Evolutionary conservation across 768 basidiomycete genomes (phyloP).

Genomic region (Mycena sanguinolenta): DNA sequence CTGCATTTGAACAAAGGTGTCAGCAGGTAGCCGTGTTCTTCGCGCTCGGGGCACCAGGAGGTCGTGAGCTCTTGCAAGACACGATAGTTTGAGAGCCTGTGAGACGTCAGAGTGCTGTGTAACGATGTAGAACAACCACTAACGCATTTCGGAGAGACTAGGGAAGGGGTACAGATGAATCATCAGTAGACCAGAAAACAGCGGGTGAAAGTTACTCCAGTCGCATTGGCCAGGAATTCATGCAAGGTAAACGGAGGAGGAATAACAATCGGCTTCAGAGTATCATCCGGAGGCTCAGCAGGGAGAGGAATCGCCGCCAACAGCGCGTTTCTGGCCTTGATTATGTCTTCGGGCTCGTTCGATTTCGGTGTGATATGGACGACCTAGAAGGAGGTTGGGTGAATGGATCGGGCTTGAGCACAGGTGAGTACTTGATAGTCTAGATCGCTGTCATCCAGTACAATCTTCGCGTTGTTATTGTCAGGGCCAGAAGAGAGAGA

Average conservation of each 20-base stretch:
- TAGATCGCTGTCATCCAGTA: conserved; percentile 24
- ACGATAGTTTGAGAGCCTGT: conserved; percentile 75
- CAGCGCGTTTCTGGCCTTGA: conserved; percentile 66
- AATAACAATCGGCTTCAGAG: conserved; percentile 76
- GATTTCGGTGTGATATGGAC: conserved; percentile 36
- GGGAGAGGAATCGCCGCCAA: conserved; percentile 76
- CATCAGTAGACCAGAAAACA: conserved; percentile 9
- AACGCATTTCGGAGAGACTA: conserved; percentile 73
- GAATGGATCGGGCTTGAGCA: neutral
- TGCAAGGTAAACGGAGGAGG: conserved; percentile 74
- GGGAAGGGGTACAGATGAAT: conserved; percentile 13
- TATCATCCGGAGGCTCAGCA: conserved; percentile 71
- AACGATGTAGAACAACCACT: conserved; percentile 3
- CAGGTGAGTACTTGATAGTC: conserved; percentile 28
- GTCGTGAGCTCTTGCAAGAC: conserved; percentile 78
- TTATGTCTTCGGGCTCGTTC: conserved; percentile 58
- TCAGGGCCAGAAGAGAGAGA: neutral
- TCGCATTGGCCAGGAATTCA: conserved; percentile 73
- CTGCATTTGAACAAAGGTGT: conserved; percentile 81
- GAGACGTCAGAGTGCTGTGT: neutral
- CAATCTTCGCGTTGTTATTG: neutral
- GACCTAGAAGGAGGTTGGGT: conserved; percentile 11
- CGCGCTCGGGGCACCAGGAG: conserved; percentile 84
- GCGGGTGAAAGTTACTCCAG: conserved; percentile 60
- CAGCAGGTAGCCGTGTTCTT: conserved; percentile 86